A percentile compares a stretch with the other conserved stretches of the same genome.
Evolutionary conservation across 1,284 basidiomycete species (phyloP).

Genomic region (Moniliophthora roreri): DNA sequence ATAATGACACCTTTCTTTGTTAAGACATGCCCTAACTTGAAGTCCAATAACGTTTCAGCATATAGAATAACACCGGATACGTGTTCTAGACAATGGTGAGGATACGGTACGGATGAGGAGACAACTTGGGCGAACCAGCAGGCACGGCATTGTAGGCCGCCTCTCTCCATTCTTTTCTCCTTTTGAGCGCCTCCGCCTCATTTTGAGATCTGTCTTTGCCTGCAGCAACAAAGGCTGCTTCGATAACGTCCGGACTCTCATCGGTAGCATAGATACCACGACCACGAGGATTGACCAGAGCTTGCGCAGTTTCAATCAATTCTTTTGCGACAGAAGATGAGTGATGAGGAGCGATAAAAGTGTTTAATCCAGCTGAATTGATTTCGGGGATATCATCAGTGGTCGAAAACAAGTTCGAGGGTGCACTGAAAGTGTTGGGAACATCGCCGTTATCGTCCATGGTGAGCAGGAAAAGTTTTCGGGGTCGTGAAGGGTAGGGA

Average conservation of each 20-base stretch:
- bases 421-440: constrained; percentile 19
- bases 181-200: constrained; percentile 37
- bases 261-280: constrained; percentile 58
- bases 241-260: constrained; percentile 46
- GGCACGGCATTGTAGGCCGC: constrained; percentile 43
- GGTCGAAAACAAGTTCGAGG: constrained; percentile 24
- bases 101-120: background rate
- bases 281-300: constrained; percentile 45
- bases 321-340: constrained; percentile 38
- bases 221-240: constrained; percentile 31
- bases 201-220: constrained; percentile 25
- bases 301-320: constrained; percentile 40
- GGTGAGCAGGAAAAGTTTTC: background rate
- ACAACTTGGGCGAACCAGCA: constrained; percentile 28
- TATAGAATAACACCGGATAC: constrained; percentile 53
- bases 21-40: constrained; percentile 43
- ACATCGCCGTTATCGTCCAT: constrained; percentile 1
- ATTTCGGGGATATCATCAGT: constrained; percentile 18
- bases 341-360: constrained; percentile 42
- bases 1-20: constrained; percentile 44
- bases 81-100: constrained; percentile 32
- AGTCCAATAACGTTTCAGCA: constrained; percentile 46
- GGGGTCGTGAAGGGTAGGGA: too few relatives aligned
- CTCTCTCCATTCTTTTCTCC: constrained; percentile 43
- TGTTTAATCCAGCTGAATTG: constrained; percentile 6